Evolutionary conservation across 768 basidiomycete species (phyloP).

Genomic region (Ramaria rubella): DNA sequence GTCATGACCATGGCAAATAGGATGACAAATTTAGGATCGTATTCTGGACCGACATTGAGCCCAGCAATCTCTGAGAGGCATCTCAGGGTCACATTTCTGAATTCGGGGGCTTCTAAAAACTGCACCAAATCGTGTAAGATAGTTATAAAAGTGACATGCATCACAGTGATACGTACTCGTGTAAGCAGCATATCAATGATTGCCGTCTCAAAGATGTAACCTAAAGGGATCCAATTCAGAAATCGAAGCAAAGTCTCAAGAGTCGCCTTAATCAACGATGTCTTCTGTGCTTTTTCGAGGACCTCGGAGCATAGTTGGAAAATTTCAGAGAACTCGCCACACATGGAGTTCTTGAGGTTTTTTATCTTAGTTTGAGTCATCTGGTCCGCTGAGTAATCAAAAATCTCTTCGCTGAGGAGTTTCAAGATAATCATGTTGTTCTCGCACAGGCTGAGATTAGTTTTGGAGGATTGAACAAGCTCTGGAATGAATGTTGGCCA

Average conservation of each 20-base stretch:
- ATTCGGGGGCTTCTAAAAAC: conserved; percentile 96
- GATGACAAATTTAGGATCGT: conserved; percentile 96
- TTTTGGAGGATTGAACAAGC: conserved; percentile 95
- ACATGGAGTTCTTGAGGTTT: conserved; percentile 97
- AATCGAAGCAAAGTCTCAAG: conserved; percentile 92
- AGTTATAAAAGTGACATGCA: conserved; percentile 2
- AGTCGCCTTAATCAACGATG: conserved; percentile 88
- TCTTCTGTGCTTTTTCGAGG: conserved; percentile 93
- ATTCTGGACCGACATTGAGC: conserved; percentile 91
- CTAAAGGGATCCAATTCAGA: conserved; percentile 98
- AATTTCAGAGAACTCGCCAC: conserved; percentile 93
- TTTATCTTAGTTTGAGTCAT: conserved; percentile 98
- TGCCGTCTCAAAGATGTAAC: conserved; percentile 97
- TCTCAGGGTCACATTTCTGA: conserved; percentile 94
- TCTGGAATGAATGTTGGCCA: conserved; percentile 98
- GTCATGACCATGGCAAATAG: conserved; percentile 99
- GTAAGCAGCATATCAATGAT: conserved; percentile 91
- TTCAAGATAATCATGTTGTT: conserved; percentile 99
- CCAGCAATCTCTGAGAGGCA: conserved; percentile 96
- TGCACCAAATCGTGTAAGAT: conserved; percentile 26
- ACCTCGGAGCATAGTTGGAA: conserved; percentile 98
- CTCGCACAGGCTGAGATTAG: conserved; percentile 93
- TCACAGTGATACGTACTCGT: conserved; percentile 52
- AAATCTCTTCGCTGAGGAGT: conserved; percentile 96
- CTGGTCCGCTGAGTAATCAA: conserved; percentile 97